phyloP scores from a whole-genome alignment of 23 red algal species.

The Agarophyton chilense region DNA sequence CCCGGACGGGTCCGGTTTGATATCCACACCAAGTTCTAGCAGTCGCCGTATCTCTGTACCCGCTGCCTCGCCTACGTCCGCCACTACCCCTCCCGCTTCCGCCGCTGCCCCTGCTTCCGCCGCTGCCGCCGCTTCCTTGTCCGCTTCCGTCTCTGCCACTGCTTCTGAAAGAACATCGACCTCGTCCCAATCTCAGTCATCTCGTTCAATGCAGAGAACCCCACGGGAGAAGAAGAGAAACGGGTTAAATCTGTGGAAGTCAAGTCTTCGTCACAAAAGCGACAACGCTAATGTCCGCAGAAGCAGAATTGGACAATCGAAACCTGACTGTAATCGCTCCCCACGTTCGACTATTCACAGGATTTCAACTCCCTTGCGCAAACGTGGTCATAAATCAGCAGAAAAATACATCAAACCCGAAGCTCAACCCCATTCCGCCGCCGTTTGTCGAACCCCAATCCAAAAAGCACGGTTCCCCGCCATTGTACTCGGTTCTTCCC shows the following conservation, averaged over 20 bases:
- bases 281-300: not conserved
- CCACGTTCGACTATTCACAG: not conserved
- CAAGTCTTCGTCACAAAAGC: not conserved
- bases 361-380: slow-evolving; percentile 21
- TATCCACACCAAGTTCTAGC: slow-evolving; percentile 16
- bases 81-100: not conserved
- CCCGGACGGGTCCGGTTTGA: slow-evolving; percentile 47
- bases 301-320: not conserved
- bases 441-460: not conserved
- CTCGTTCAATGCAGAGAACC: not conserved
- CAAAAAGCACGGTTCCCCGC: not conserved
- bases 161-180: slow-evolving; percentile 8
- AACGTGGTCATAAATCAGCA: not conserved
- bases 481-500: slow-evolving; percentile 8
- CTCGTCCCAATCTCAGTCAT: not conserved
- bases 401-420: not conserved
- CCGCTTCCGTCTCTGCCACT: not conserved
- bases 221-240: not conserved
- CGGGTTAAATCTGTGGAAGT: slow-evolving; percentile 4
- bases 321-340: not conserved
- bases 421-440: not conserved
- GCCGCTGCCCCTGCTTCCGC: not conserved
- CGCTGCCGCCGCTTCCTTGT: not conserved
- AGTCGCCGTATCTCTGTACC: not conserved
- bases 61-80: not conserved